Base-by-base conservation (phyloP, 768 basidiomycete genomes). In the Dioszegia hungarica region DNA sequence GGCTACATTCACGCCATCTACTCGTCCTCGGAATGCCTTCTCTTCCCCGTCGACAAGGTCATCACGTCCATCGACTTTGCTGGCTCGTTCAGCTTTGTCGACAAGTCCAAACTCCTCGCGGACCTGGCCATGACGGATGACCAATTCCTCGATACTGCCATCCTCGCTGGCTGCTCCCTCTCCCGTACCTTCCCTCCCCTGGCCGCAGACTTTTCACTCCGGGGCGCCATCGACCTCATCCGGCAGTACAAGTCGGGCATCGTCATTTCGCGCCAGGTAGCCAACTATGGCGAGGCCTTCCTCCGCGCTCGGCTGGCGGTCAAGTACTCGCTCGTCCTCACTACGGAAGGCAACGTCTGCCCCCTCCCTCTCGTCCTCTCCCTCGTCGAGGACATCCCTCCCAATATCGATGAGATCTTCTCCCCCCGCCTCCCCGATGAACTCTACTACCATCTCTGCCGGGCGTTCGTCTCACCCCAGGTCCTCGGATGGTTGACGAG, bases 361-460 rank as follows among this genome's bases (percentile, higher is more conserved):
- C 79, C 79, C 9, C 67, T 80, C 9, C 79, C 79, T 1, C 72
- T 79, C 85, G 92, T 80, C 6, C 87, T 91, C 9, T 76, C 34
- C 36, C 11, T 51, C 17, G 36, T 51, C 37, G 49, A 41, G 12
- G 95, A 98, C 70, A 86, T 98, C 56, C 95, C 95, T 2, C 75
- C 78, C 46, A 94, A 98, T 77, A 79, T 99, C 36, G 89, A 94
- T 72, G 91, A 95, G 51, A 88, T 98, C 59, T 98, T 97, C 79
- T 93, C 91, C 10, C 80, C 89, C 76, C 86, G 91, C 41, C 81
- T 99, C 24, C 94, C 94, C 0, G 95, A 98, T 75, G 92, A 98
- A 74, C 82, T 97, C 57, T 98, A 93, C 79, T 97, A 86, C 77
- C 95, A 97, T 75, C 83, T 98, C 62, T 95, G 91, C 36, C 86